Evolutionary conservation across 768 basidiomycete genomes (phyloP).

Genomic region (Suillus subalutaceus): DNA sequence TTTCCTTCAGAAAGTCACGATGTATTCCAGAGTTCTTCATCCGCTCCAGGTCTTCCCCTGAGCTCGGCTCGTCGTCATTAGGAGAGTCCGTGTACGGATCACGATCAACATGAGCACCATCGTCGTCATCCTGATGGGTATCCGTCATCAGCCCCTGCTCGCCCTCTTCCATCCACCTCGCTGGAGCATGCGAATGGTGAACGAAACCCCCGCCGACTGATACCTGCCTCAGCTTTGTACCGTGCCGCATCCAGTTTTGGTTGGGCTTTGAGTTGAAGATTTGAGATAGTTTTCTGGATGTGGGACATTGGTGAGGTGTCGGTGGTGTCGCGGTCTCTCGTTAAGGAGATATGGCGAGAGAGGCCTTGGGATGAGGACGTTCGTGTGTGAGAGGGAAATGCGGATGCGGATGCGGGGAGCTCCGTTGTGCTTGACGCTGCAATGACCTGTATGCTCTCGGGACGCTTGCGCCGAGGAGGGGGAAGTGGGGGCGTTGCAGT

Average conservation of each 20-base stretch:
- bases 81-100: constrained; percentile 24
- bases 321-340: constrained; percentile 23
- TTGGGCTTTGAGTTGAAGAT: constrained; percentile 43
- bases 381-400: constrained; percentile 16
- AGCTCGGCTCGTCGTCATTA: constrained; percentile 30
- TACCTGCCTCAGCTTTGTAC: constrained; percentile 73
- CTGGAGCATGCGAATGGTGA: constrained; percentile 30
- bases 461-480: constrained; percentile 53
- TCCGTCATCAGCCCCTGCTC: constrained; percentile 42
- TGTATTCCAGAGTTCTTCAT: constrained; percentile 9
- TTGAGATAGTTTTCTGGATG: constrained; percentile 48
- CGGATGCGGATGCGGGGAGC: constrained; percentile 9
- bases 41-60: constrained; percentile 20
- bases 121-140: constrained; percentile 34
- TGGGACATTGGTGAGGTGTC: constrained; percentile 38
- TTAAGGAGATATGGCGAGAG: constrained; percentile 44
- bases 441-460: constrained; percentile 65
- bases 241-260: constrained; percentile 63
- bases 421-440: constrained; percentile 19
- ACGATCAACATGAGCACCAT: constrained; percentile 21
- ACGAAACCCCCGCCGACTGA: constrained; percentile 65
- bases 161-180: constrained; percentile 37
- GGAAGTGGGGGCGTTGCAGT: constrained; percentile 43
- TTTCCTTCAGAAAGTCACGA: constrained; percentile 24
- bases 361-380: constrained; percentile 30